Percentiles rank a stretch among this genome's conserved stretches.
Evolutionary conservation across 2,329 filamentous ascomycete genomes (phyloP).

Genomic region (Fusarium proliferatum): DNA sequence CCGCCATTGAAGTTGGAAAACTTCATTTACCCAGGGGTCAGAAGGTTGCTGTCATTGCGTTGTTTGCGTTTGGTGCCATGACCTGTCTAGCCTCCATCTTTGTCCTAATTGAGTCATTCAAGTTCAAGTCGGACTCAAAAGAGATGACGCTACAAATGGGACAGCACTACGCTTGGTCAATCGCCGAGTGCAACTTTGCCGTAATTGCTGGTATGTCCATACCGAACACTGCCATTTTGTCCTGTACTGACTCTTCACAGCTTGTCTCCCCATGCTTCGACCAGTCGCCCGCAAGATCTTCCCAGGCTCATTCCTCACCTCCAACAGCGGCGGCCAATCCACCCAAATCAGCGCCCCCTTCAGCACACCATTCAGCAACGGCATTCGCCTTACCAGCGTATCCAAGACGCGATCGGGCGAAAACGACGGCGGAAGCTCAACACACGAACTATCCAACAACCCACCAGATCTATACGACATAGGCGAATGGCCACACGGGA

Average conservation of each 20-base stretch:
- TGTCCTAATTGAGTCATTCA: slow-evolving; percentile 40
- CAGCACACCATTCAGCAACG: slow-evolving; percentile 24
- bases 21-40: slow-evolving; percentile 45
- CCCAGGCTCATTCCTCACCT: slow-evolving; percentile 33
- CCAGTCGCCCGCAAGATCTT: slow-evolving; percentile 35
- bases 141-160: slow-evolving; percentile 44
- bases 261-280: slow-evolving; percentile 40
- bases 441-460: slow-evolving; percentile 15
- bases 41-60: slow-evolving; percentile 44
- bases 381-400: slow-evolving; percentile 25
- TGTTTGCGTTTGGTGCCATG: slow-evolving; percentile 47
- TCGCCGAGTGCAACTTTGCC: slow-evolving; percentile 46
- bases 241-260: slow-evolving; percentile 7
- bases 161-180: slow-evolving; percentile 45
- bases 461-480: slow-evolving; percentile 25
- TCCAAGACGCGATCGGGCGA: slow-evolving; percentile 23
- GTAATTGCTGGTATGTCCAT: slow-evolving; percentile 42
- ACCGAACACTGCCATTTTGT: too few species aligned
- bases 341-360: slow-evolving; percentile 17
- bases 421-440: slow-evolving; percentile 32
- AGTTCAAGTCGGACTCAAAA: slow-evolving; percentile 34
- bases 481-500: slow-evolving; percentile 25
- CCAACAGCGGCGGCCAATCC: slow-evolving; percentile 23
- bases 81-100: slow-evolving; percentile 45
- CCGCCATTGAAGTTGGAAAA: slow-evolving; percentile 47